Conservation (phyloP, 1,139 yeast species). For the Suhomyces chickasaworum region DNA sequence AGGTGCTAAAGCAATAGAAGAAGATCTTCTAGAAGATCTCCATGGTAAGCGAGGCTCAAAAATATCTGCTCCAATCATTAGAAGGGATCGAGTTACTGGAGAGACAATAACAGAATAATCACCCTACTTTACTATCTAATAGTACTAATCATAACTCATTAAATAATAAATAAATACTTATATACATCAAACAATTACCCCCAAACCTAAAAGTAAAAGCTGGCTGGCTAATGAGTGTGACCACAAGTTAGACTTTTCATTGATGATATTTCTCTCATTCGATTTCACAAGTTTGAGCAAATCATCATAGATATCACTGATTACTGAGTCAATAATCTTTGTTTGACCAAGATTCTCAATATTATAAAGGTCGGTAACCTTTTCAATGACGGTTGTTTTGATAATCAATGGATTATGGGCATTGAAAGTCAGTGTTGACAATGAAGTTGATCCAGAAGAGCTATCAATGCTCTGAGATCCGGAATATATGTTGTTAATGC, state of each 20-base stretch:
- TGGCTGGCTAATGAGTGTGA: conserved; percentile 64
- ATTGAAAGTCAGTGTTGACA: conserved; percentile 10
- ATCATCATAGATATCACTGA: conserved; percentile 62
- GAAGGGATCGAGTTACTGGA: conserved; percentile 13
- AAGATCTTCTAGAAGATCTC: conserved; percentile 37
- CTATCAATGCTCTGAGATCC: conserved; percentile 11
- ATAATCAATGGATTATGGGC: conserved; percentile 37
- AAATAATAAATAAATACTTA: background rate
- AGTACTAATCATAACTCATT: conserved; percentile 9
- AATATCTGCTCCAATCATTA: conserved; percentile 23
- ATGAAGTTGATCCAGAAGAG: background rate
- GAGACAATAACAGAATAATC: conserved; percentile 1
- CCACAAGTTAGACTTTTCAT: conserved; percentile 54
- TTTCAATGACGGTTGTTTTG: conserved; percentile 63
- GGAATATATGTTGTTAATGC: conserved; percentile 43
- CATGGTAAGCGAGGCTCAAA: conserved; percentile 27
- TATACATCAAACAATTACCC: conserved; percentile 50
- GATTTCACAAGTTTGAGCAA: conserved; percentile 54
- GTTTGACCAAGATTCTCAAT: conserved; percentile 51
- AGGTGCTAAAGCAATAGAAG: conserved; percentile 44
- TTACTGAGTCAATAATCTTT: conserved; percentile 53
- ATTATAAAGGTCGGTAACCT: conserved; percentile 53
- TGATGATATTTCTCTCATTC: conserved; percentile 48
- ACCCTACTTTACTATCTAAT: background rate
- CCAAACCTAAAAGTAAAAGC: conserved; percentile 57